Percentiles rank a stretch among this genome's conserved stretches.
Conservation (phyloP, 2,329 filamentous ascomycete species). For the Macrophomina phaseolina region DNA sequence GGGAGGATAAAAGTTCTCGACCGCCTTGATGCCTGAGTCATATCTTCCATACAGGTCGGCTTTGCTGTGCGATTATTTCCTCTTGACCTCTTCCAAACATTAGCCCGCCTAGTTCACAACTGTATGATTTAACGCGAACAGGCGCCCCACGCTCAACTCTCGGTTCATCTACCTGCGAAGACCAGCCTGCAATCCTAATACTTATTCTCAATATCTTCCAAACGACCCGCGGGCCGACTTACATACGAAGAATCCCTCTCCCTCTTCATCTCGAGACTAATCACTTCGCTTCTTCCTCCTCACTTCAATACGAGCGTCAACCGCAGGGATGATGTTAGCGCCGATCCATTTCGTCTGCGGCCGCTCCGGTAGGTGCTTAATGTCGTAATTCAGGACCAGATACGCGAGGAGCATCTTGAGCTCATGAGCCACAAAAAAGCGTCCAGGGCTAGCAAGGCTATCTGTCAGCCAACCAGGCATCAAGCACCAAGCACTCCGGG, state of each 20-base stretch:
- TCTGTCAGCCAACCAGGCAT: too few species aligned
- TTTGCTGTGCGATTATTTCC: background rate
- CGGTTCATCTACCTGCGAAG: too few species aligned
- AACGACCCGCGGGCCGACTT: background rate
- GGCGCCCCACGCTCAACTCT: background rate
- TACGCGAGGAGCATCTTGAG: constrained; percentile 32
- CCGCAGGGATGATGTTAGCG: constrained; percentile 13
- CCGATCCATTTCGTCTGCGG: constrained; percentile 26
- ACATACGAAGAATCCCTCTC: background rate
- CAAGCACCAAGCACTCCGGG: background rate
- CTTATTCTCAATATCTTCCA: background rate
- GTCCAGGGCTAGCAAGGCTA: constrained; percentile 22
- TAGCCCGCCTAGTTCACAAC: background rate
- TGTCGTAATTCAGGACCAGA: constrained; percentile 29
- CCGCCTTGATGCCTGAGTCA: too few species aligned
- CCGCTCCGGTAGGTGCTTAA: constrained; percentile 27
- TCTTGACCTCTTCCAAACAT: background rate
- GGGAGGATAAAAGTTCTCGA: too few species aligned
- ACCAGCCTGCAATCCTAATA: too few species aligned
- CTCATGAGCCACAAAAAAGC: constrained; percentile 29
- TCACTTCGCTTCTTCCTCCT: constrained; percentile 8
- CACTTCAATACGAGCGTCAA: constrained; percentile 5
- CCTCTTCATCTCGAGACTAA: background rate
- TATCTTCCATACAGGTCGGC: too few species aligned
- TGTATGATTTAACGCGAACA: background rate